A percentile compares a stretch with the other conserved stretches of the same genome.
phyloP scores from a whole-genome alignment of 768 basidiomycete genomes.

The Termitomyces sp. region DNA sequence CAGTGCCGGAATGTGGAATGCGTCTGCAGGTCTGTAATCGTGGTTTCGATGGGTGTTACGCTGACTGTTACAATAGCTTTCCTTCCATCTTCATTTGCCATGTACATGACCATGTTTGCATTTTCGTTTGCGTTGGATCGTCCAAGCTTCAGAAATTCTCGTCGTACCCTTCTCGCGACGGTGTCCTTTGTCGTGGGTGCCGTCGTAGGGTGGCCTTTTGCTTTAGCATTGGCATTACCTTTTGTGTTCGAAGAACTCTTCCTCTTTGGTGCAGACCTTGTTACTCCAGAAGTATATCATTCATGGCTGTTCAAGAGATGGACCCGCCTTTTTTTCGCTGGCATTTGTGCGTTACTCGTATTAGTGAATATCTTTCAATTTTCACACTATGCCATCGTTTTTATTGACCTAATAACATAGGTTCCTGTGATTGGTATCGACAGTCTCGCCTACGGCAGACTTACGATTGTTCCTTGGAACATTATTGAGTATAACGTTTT shows the following conservation, averaged over 20 bases:
- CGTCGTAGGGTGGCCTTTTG: constrained; percentile 95
- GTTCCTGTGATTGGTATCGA: constrained; percentile 81
- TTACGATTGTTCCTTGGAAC: constrained; percentile 84
- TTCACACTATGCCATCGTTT: not conserved
- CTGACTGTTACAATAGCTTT: constrained; percentile 51
- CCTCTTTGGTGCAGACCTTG: constrained; percentile 62
- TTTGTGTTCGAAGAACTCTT: constrained; percentile 90
- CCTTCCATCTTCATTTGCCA: constrained; percentile 91
- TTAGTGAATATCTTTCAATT: constrained; percentile 41
- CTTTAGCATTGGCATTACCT: constrained; percentile 81
- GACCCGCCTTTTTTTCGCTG: constrained; percentile 48
- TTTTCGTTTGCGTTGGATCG: constrained; percentile 63
- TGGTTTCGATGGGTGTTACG: not conserved
- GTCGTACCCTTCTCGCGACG: constrained; percentile 60
- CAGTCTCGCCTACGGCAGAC: constrained; percentile 78
- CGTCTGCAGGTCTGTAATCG: constrained; percentile 63
- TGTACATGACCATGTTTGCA: constrained; percentile 83
- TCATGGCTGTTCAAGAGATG: constrained; percentile 63
- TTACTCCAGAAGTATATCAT: constrained; percentile 34
- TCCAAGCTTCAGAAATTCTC: constrained; percentile 43
- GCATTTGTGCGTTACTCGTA: constrained; percentile 50
- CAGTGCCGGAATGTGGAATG: constrained; percentile 94
- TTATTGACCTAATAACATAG: constrained; percentile 32
- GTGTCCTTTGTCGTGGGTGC: constrained; percentile 73
- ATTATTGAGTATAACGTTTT: constrained; percentile 93